Base-by-base conservation (phyloP, 352 stramenopile species). In the Phytopythium chamaehyphon region DNA sequence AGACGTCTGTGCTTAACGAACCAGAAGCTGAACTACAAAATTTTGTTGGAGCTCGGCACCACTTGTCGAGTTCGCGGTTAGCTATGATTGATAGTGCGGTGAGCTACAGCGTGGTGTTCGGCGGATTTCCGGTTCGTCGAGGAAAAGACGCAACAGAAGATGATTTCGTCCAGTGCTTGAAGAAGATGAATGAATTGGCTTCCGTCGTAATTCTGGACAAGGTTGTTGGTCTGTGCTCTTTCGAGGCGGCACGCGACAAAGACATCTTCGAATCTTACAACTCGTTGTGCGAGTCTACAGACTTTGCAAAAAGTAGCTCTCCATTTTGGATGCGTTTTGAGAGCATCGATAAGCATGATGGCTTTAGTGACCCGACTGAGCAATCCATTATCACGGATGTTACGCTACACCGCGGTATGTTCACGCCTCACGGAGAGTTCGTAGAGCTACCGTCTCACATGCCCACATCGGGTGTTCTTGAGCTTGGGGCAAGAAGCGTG, bases 321-420 rank as follows among this genome's bases (percentile, higher is more conserved):
- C 44, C 56, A 1, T 81, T 83, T 38, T 83, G 71, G 71, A 63
- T 81, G 55, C 62, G 68, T 7, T 70, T 83, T 57, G 74, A 83
- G 61, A 66, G 61, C 40, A 63, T 67, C 16, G 69, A 81, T 23
- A 53, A 53, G 47, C 43, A 18, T n/a, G 15, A 33, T 3, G 7
- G 62, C 48, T 63, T 61, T 61, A 56, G 53, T 57, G 3, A 60
- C 44, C 16, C 55, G 38, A 33, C 14, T 6, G 55, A 48, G 16
- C 52, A 57, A 23, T 62, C 59, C 23, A 51, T 73, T 48, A 19
- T 73, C 43, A 22, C 15, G 11, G 45, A 49, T 35, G 49, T 77
- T 18, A 55, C 58, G 28, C 46, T 77, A 2, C 44, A 24, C 7
- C 64, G 68, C 37, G 68, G 68, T 38, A 49, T 77, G 23, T 62